phyloP scores from a whole-genome alignment of 2,329 filamentous ascomycete genomes.

The Chalaropsis ovoidea region DNA sequence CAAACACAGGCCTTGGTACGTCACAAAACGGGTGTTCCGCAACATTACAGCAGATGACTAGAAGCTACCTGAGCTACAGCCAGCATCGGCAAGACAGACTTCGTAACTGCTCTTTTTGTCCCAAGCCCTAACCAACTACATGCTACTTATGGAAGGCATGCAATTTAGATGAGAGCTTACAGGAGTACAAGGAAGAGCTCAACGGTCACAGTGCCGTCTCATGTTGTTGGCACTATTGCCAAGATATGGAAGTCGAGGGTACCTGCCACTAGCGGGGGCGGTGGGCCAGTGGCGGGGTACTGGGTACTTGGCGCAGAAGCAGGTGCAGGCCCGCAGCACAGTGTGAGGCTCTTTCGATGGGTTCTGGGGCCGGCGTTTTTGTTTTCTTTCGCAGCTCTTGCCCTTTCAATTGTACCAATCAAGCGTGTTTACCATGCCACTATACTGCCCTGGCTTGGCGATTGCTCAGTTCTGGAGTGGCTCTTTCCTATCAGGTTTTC shows the following conservation, averaged over 20 bases:
- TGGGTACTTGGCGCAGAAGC: neutral
- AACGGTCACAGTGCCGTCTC: conserved; percentile 7
- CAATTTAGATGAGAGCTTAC: conserved; percentile 12
- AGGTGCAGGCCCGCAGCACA: neutral
- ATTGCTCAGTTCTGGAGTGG: neutral
- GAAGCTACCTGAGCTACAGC: too few relatives aligned
- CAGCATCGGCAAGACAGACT: too few relatives aligned
- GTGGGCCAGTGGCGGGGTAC: neutral
- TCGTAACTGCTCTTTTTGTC: neutral
- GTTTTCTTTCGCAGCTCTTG: neutral
- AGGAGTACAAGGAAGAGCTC: conserved; percentile 12
- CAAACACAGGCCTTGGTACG: neutral
- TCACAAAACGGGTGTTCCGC: too few relatives aligned
- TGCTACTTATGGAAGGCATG: neutral
- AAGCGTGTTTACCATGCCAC: conserved; percentile 10
- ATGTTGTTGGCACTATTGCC: neutral
- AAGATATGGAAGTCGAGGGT: neutral
- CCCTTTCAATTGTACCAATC: neutral
- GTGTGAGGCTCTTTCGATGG: neutral
- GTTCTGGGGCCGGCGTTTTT: neutral
- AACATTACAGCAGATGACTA: too few relatives aligned
- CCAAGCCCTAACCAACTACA: neutral
- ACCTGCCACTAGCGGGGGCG: neutral
- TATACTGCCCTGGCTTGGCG: neutral
- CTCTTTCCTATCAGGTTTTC: neutral